Conservation (phyloP, 2,329 filamentous ascomycete genomes). For the Epichloe bromicola region DNA sequence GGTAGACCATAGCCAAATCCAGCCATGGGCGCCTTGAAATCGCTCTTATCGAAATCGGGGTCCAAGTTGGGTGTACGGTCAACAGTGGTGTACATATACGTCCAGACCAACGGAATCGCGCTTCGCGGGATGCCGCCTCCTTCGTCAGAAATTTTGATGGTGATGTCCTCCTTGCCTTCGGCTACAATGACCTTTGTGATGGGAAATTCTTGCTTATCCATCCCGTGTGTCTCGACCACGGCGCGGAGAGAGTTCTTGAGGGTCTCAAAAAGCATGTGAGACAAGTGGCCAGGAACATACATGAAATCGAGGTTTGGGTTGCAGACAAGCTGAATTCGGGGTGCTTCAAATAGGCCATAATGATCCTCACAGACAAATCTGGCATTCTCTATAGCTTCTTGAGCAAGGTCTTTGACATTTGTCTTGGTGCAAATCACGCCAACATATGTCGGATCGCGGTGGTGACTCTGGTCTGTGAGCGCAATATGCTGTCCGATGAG, state of each 20-base stretch:
- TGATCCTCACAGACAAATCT: constrained; percentile 99
- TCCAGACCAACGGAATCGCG: constrained; percentile 96
- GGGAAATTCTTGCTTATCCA: constrained; percentile 87
- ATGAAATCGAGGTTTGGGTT: constrained; percentile 93
- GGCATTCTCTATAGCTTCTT: constrained; percentile 96
- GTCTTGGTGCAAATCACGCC: constrained; percentile 99
- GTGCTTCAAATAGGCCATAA: constrained; percentile 92
- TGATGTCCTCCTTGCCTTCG: constrained; percentile 96
- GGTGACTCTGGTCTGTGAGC: constrained; percentile 81
- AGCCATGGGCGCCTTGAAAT: constrained; percentile 99
- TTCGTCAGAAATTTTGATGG: constrained; percentile 95
- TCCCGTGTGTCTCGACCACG: constrained; percentile 88
- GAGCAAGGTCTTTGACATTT: constrained; percentile 84
- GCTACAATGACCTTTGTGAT: constrained; percentile 96
- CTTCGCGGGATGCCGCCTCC: constrained; percentile 90
- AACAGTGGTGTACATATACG: constrained; percentile 99
- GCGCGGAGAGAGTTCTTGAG: constrained; percentile 96
- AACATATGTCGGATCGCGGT: constrained; percentile 85
- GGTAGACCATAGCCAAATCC: constrained; percentile 97
- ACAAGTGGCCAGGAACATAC: constrained; percentile 98
- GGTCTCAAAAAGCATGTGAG: constrained; percentile 98
- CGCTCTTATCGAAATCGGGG: constrained; percentile 95
- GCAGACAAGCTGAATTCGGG: constrained; percentile 93
- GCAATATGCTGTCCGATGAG: constrained; percentile 98
- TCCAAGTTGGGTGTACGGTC: constrained; percentile 90